phyloP scores from a whole-genome alignment of 2,329 filamentous ascomycete genomes.

The Neonectria faginata region DNA sequence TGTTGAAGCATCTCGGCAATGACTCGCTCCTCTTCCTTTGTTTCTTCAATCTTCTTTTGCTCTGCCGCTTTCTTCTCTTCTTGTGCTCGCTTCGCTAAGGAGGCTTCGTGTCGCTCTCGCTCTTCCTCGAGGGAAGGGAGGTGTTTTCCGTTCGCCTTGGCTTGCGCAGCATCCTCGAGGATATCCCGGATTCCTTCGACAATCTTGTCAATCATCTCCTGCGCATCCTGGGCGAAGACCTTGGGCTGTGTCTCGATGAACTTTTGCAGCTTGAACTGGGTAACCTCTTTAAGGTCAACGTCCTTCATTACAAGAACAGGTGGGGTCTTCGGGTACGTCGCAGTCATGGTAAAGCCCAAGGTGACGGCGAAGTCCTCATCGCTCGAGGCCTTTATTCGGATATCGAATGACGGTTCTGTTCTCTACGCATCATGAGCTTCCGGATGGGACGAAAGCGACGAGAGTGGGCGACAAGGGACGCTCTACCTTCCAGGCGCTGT shows the following conservation, averaged over 20 bases:
- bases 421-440: slow-evolving; percentile 63
- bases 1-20: slow-evolving; percentile 79
- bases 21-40: slow-evolving; percentile 75
- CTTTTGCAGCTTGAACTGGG: slow-evolving; percentile 76
- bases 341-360: slow-evolving; percentile 83
- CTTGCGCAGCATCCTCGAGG: slow-evolving; percentile 86
- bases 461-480: slow-evolving; percentile 32
- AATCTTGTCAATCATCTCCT: slow-evolving; percentile 74
- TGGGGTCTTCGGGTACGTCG: slow-evolving; percentile 88
- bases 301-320: slow-evolving; percentile 79
- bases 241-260: slow-evolving; percentile 70
- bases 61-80: slow-evolving; percentile 66
- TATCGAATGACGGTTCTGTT: slow-evolving; percentile 84
- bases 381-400: slow-evolving; percentile 79
- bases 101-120: slow-evolving; percentile 83
- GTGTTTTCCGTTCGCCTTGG: slow-evolving; percentile 78
- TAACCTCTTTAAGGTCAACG: slow-evolving; percentile 75
- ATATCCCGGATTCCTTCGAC: slow-evolving; percentile 78
- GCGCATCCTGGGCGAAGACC: slow-evolving; percentile 62
- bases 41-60: slow-evolving; percentile 66
- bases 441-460: slow-evolving; percentile 27
- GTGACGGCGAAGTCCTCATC: slow-evolving; percentile 78
- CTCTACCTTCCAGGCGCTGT: slow-evolving; percentile 85
- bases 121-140: slow-evolving; percentile 91
- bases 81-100: slow-evolving; percentile 70